Base-by-base conservation (phyloP, 2,329 filamentous ascomycete genomes). In the Trichophyton verrucosum region DNA sequence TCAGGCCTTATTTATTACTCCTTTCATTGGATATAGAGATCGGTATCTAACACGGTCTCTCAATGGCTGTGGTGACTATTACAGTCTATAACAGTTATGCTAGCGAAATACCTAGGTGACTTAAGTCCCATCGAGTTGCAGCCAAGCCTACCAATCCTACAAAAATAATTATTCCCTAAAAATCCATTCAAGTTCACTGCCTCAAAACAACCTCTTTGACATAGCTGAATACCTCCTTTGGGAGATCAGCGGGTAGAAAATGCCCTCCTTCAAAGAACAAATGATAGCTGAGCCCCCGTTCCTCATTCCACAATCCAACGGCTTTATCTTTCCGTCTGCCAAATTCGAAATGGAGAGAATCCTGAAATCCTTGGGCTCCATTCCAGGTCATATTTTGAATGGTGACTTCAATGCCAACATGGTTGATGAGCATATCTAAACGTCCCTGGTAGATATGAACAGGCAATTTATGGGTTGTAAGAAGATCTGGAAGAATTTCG, bases 301-400 rank as follows among this genome's bases (percentile, higher is more conserved):
- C 72, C 13, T 64, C 63, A n/a, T 62, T 61, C 71, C 71, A 73
- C 2, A 65, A 65, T 1, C 72, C 72, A 8, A 65, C 70, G n/a
- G 55, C 24, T 2, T 30, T 46, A 40, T 36, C 53, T 24, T 8
- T 27, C 42, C 27, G 55, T 8, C 36, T 36, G 4, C 60, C 55
- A 30, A 62, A 63, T 17, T 73, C 64, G 2, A 60, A 62, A 44
- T 65, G 68, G 0, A 71, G 72, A n/a, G 64, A 65, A 15, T 64
- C 17, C n/a, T 68, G 64, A 53, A 75, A 73, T 1, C 74, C 74
- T 59, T 73, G 72, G 3, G 61, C 63, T 3, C 73, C 72, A 36
- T 66, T 63, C 73, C 73, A 76, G 11, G 74, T 75, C 73, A 76
- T 74, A 59, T 75, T 75, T 61, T 75, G 72, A 38, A 75, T 64